Conservation (phyloP, 2,329 filamentous ascomycete species). For the Akanthomyces uredinophilus region DNA sequence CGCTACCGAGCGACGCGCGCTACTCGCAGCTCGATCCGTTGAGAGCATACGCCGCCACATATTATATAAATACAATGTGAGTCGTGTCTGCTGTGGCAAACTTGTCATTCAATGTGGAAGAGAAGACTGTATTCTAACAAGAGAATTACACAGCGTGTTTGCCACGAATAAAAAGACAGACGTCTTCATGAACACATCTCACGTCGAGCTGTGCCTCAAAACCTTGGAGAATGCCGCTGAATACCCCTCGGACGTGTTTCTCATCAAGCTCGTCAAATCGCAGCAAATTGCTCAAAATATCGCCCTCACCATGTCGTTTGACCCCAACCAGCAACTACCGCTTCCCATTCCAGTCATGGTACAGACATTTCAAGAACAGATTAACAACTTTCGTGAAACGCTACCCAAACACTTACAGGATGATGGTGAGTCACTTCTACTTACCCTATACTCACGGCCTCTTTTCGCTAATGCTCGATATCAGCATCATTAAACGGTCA, state of each 20-base stretch:
- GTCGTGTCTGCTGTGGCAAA: conserved; percentile 17
- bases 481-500: conserved; percentile 38
- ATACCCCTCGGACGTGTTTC: conserved; percentile 38
- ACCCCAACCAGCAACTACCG: conserved; percentile 28
- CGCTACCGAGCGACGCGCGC: conserved; percentile 21
- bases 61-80: conserved; percentile 46
- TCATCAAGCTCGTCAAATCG: conserved; percentile 41
- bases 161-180: conserved; percentile 44
- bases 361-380: conserved; percentile 38
- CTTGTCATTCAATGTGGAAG: too few species aligned
- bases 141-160: conserved; percentile 29
- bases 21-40: conserved; percentile 37
- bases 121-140: neutral
- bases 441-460: neutral
- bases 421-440: conserved; percentile 26
- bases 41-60: conserved; percentile 44
- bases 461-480: neutral
- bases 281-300: conserved; percentile 47
- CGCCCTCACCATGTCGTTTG: conserved; percentile 33
- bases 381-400: conserved; percentile 34
- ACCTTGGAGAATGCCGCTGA: conserved; percentile 39
- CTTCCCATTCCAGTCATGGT: conserved; percentile 38
- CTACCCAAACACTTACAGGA: conserved; percentile 31
- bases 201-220: conserved; percentile 39
- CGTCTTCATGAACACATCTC: conserved; percentile 41